Base-by-base conservation (phyloP, 2,329 filamentous ascomycete genomes). In the Fonsecaea pugnacius region DNA sequence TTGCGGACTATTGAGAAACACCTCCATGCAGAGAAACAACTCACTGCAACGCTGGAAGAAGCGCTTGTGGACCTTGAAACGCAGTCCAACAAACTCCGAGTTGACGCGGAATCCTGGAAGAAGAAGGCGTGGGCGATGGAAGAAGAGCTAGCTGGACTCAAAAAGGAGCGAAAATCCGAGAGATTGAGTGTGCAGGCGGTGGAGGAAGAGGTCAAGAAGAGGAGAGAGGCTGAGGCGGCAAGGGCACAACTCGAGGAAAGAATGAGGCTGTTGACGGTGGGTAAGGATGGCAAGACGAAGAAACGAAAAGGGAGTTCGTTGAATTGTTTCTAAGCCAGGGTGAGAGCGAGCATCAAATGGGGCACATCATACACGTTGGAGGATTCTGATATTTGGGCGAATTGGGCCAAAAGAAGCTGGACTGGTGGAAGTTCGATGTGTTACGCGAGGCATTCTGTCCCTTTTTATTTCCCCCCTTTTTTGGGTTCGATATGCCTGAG, bases 1-100 rank as follows among this genome's bases (percentile, higher is more conserved):
- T 96, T 99, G 74, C 89, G 91, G 65, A 96, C 92, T 6, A 96
- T 99, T 68, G 94, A 99, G 82, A 98, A 97, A 82, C 92, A 98
- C 74, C 85, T 99, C 27, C 90, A 91, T 69, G 95, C 95, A 3
- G 95, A 99, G 82, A 96, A 96, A 76, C 94, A 98, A 77, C 88
- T 99, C 64, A 99, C 94, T 0, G 89, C 91, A 54, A 98, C 94
- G 1, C 85, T 99, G 43, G 95, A 99, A 77, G 94, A 98, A 78
- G 95, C 95, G 6, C 87, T 99, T 33, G 94, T 92, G 1, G 95
- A 99, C 73, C 86, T 99, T 40, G 95, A 99, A 79, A 87, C 87
- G 62, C 92, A 96, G 72, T 92, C 91, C 73, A 96, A 94, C 78
- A 94, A 94, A 82, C 88, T 94, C 6, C 96, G 96, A 82, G 82